Percentiles rank a stretch among this genome's conserved stretches.
These are phyloP conservation scores for Aureobasidium melanogenum DNA, from an alignment of 2,329 filamentous ascomycete species.

Conservation along the genomic window DNA sequence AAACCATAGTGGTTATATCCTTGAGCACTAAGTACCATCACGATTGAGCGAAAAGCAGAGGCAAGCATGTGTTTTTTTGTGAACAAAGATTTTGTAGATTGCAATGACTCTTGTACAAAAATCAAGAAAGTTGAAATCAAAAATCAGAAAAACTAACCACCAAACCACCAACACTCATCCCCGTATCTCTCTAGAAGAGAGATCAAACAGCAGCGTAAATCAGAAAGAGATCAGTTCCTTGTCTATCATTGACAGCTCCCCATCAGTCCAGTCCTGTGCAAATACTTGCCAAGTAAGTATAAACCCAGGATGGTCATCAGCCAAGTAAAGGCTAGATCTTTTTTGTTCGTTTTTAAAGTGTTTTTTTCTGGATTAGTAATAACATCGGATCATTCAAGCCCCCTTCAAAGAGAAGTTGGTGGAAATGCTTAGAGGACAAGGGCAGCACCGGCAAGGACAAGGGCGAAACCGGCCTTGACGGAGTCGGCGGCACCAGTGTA, in stretches of 20 bases:
- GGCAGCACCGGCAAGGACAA: constrained; percentile 7
- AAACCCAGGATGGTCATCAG: constrained; percentile 5
- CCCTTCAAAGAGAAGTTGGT: background rate
- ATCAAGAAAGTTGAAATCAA: background rate
- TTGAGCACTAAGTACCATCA: background rate
- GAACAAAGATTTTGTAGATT: constrained; percentile 6
- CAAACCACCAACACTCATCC: background rate
- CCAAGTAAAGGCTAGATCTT: background rate
- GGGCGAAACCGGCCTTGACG: constrained; percentile 11
- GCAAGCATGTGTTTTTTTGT: background rate
- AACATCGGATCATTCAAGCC: background rate
- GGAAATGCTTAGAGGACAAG: constrained; percentile 11
- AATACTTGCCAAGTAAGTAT: background rate
- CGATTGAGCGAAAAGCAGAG: background rate
- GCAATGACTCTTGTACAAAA: background rate
- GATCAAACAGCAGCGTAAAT: constrained; percentile 11
- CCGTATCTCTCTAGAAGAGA: background rate
- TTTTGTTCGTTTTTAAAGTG: background rate
- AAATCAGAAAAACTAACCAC: constrained; percentile 2
- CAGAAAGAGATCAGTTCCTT: constrained; percentile 9
- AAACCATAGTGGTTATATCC: too few relatives aligned
- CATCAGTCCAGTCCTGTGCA: constrained; percentile 6
- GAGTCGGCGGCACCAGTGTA: constrained; percentile 13
- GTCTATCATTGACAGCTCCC: constrained; percentile 7
- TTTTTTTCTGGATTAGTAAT: constrained; percentile 1